Conservation (phyloP, 176 grass and related monocot genomes). For the Thalia dealbata region DNA sequence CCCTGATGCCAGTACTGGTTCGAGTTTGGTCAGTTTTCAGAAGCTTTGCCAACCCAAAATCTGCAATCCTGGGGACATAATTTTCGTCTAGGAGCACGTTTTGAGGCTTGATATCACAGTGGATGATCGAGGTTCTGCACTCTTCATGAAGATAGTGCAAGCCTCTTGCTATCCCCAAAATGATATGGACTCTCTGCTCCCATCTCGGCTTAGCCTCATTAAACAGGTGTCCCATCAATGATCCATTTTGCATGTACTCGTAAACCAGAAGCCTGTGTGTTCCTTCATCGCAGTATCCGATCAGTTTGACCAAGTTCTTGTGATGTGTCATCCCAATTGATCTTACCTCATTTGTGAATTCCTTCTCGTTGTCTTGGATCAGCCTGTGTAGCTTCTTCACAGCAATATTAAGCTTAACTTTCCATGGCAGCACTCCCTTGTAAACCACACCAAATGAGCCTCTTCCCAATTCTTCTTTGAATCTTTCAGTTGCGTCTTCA, state of each 20-base stretch:
- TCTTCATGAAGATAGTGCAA: slow-evolving; percentile 31
- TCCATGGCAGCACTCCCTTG: slow-evolving; percentile 23
- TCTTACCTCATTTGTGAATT: slow-evolving; percentile 28
- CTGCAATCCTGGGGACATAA: slow-evolving; percentile 1
- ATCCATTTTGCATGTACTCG: slow-evolving; percentile 24
- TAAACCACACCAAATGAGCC: slow-evolving; percentile 30
- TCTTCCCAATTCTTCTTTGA: slow-evolving; percentile 22
- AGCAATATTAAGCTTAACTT: not conserved
- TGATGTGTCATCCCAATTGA: slow-evolving; percentile 31
- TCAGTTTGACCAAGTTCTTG: slow-evolving; percentile 29
- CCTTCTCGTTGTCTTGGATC: slow-evolving; percentile 7
- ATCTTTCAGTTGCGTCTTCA: slow-evolving; percentile 27
- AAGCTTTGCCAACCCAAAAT: slow-evolving; percentile 27
- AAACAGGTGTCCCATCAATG: slow-evolving; percentile 24
- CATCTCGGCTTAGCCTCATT: slow-evolving; percentile 7
- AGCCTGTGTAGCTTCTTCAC: slow-evolving; percentile 34
- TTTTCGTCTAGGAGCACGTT: slow-evolving; percentile 32
- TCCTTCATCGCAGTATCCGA: slow-evolving; percentile 24
- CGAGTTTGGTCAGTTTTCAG: no score
- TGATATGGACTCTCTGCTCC: slow-evolving; percentile 23
- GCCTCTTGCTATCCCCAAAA: slow-evolving; percentile 22
- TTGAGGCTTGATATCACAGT: slow-evolving; percentile 42
- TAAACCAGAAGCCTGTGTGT: slow-evolving; percentile 33
- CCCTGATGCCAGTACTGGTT: slow-evolving; percentile 15
- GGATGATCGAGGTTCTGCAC: slow-evolving; percentile 33